Evolutionary conservation across 2,329 filamentous ascomycete genomes (phyloP).

Genomic region (Fusarium stilboides): DNA sequence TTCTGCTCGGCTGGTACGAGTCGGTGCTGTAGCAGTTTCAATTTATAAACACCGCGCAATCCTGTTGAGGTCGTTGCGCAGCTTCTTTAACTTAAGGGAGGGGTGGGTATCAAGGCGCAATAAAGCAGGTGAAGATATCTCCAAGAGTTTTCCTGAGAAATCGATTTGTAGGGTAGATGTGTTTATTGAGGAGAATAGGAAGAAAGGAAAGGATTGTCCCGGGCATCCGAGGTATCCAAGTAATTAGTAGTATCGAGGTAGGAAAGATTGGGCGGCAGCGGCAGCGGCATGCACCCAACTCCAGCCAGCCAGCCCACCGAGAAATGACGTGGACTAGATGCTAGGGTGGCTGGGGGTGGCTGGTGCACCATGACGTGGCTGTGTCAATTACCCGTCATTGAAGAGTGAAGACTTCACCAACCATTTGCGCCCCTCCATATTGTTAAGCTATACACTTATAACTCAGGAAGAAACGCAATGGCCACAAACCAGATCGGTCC

Average conservation of each 20-base stretch:
- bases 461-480: constrained; percentile 49
- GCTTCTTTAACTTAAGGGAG: constrained; percentile 3
- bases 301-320: constrained; percentile 8
- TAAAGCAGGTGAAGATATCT: constrained; percentile 19
- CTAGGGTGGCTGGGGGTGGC: constrained; percentile 8
- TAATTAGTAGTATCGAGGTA: constrained; percentile 15
- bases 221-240: constrained; percentile 40
- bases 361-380: constrained; percentile 32
- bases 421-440: constrained; percentile 33
- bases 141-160: constrained; percentile 2
- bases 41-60: constrained; percentile 12
- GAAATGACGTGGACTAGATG: constrained; percentile 49
- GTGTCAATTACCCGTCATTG: constrained; percentile 10
- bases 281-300: constrained; percentile 25
- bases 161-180: constrained; percentile 14
- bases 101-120: constrained; percentile 37
- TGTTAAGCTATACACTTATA: constrained; percentile 13
- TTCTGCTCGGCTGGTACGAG: constrained; percentile 11
- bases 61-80: constrained; percentile 15
- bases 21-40: constrained; percentile 8
- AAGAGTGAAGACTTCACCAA: constrained; percentile 35
- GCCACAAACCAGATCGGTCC: constrained; percentile 56
- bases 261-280: constrained; percentile 42
- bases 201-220: constrained; percentile 22
- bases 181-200: constrained; percentile 17